These are phyloP conservation scores for Fabrea salina DNA, from an alignment of 169 alveolate species.

Conservation along the genomic window DNA sequence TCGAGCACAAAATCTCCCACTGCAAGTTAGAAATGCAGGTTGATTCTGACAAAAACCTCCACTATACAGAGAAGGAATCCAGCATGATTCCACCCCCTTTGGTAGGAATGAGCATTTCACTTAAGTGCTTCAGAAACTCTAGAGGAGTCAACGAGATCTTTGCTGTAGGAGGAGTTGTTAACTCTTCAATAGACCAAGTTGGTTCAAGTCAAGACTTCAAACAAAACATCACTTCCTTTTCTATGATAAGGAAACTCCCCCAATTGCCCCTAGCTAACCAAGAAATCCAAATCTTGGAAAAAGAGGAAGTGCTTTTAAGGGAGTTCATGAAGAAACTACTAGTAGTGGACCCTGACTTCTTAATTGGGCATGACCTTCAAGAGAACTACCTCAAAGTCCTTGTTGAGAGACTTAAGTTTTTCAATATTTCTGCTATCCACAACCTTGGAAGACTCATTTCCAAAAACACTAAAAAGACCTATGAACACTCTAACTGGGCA, in stretches of 20 bases:
- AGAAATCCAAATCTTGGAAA: slow-evolving; percentile 40
- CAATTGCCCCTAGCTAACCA: slow-evolving; percentile 39
- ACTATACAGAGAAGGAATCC: slow-evolving; percentile 12
- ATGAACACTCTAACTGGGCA: slow-evolving; percentile 42
- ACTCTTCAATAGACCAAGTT: slow-evolving; percentile 64
- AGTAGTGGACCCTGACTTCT: slow-evolving; percentile 79
- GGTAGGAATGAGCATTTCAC: slow-evolving; percentile 50
- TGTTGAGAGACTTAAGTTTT: slow-evolving; percentile 54
- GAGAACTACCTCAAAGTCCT: slow-evolving; percentile 60
- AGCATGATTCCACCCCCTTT: slow-evolving; percentile 62
- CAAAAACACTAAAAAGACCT: slow-evolving; percentile 46
- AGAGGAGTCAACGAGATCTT: slow-evolving; percentile 66
- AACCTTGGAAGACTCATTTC: slow-evolving; percentile 60
- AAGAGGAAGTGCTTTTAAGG: slow-evolving; percentile 67
- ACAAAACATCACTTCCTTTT: slow-evolving; percentile 40
- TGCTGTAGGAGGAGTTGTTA: slow-evolving; percentile 30
- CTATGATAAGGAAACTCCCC: slow-evolving; percentile 45
- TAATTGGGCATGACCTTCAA: slow-evolving; percentile 79
- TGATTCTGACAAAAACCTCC: slow-evolving; percentile 48
- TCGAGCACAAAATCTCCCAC: slow-evolving; percentile 54
- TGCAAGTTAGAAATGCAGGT: slow-evolving; percentile 58
- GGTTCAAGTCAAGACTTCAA: slow-evolving; percentile 53
- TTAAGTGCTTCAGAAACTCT: slow-evolving; percentile 58
- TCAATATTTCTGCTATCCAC: slow-evolving; percentile 64
- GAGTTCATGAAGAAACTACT: slow-evolving; percentile 53